These are phyloP conservation scores for Beauveria sp. DNA, from an alignment of 2,329 filamentous ascomycete genomes.

Conservation along the genomic window DNA sequence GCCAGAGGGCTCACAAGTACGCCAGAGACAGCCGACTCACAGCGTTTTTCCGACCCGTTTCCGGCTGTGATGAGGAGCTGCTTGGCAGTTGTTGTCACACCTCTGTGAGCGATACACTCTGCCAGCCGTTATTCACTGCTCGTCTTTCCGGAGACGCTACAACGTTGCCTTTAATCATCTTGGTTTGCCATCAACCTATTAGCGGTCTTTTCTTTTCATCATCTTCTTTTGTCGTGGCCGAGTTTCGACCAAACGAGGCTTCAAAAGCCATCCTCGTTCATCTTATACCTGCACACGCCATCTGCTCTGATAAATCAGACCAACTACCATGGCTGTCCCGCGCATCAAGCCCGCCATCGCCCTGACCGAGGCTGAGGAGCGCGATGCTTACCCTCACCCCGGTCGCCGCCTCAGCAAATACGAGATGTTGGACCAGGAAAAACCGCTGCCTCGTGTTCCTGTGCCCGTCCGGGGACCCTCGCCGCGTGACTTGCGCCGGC, in stretches of 20 bases:
- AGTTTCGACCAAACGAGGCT: too few species aligned
- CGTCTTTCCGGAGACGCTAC: background rate
- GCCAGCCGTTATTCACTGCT: background rate
- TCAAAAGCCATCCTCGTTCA: background rate
- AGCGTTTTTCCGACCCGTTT: background rate
- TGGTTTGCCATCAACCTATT: background rate
- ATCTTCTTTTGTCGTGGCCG: too few species aligned
- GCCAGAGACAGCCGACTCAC: background rate
- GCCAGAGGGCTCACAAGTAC: background rate
- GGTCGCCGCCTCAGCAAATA: conserved; percentile 10
- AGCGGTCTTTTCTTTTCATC: background rate
- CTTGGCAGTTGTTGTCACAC: background rate
- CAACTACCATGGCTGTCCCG: background rate
- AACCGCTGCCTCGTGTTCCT: conserved; percentile 3
- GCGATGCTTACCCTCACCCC: conserved; percentile 7
- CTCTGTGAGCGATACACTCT: background rate
- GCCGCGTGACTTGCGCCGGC: background rate
- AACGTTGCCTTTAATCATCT: background rate
- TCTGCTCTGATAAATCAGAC: background rate
- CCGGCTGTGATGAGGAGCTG: background rate
- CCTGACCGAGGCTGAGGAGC: conserved; percentile 6
- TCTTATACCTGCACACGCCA: background rate
- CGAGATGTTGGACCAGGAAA: background rate
- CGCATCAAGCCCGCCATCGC: conserved; percentile 7
- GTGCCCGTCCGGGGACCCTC: background rate